These are phyloP conservation scores for Oryza brachyantha DNA, from an alignment of 176 grass and related monocot genomes.

Conservation along the genomic window DNA sequence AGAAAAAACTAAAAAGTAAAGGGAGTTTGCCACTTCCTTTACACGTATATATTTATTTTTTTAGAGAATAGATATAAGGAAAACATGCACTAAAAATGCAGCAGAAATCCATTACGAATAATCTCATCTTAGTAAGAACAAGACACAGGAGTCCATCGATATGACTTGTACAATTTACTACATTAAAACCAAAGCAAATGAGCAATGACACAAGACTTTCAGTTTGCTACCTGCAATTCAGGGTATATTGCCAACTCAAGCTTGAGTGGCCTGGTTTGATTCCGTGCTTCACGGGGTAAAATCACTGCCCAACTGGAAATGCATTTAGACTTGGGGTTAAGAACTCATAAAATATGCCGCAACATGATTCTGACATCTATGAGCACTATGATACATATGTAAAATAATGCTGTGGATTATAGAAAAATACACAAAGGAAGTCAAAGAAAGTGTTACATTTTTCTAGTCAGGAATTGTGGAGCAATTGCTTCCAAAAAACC, in stretches of 20 bases:
- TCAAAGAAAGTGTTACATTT: conserved; percentile 49
- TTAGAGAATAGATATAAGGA: not conserved
- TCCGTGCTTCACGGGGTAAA: conserved; percentile 57
- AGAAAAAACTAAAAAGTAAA: not conserved
- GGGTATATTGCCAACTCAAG: conserved; percentile 85
- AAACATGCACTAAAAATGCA: not conserved
- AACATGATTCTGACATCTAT: not conserved
- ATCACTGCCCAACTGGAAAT: conserved; percentile 78
- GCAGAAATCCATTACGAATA: not conserved
- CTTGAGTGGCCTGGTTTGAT: conserved; percentile 53
- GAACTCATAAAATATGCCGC: conserved; percentile 6
- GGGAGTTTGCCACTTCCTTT: not conserved
- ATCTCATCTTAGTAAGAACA: conserved; percentile 7
- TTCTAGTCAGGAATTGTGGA: conserved; percentile 77
- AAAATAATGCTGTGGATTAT: not conserved
- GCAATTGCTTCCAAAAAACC: conserved; percentile 85
- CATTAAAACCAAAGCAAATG: not conserved
- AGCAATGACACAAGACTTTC: not conserved
- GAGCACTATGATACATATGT: not conserved
- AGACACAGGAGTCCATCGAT: conserved; percentile 4
- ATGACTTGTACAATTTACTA: not conserved
- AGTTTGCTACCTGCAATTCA: conserved; percentile 57
- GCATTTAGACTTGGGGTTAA: conserved; percentile 9
- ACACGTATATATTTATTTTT: not conserved
- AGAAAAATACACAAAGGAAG: not conserved